Evolutionary conservation across 2,329 filamentous ascomycete species (phyloP), one percentile per base, ranked within the genome.

Genomic region (Epichloe brachyelytri): DNA sequence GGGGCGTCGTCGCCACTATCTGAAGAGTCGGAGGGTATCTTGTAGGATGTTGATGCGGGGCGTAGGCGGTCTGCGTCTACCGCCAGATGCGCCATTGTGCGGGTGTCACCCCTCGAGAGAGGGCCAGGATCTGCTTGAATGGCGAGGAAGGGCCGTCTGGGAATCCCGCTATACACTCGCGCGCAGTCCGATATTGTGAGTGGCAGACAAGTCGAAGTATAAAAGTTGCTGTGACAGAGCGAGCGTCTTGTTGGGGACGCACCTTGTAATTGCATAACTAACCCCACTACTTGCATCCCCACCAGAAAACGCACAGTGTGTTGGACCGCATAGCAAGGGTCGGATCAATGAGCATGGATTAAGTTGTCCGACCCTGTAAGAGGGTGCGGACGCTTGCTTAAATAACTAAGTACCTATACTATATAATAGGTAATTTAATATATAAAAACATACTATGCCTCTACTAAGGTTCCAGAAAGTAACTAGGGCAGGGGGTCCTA

Each of bases 1-100:
- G 82, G 82, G 59, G 80, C 75, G 59, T 85, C 80, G 60, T 86
- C 80, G 60, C 80, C 71, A 20, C 58, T 56, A 43, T 62, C 63
- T 49, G 62, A 63, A 22, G 50, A 46, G 51, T 46, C 43, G 45
- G 53, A 55, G 36, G 44, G 43, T 11, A 52, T 20, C 33, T 57
- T 51, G 51, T 52, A 50, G 14, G 50, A 44, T 36, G 52, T 34
- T 38, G 51, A 52, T 6, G 54, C 43, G 15, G 58, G 56, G 33
- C 58, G 51, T 51, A 33, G 53, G 19, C 38, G 46, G 43, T 49
- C 39, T 22, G 26, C 1, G 5, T 12, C 30, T 39, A 33, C n/a
- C 37, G 49, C 46, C 37, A 36, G 46, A 50, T 52, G 51, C 20
- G 47, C 47, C 52, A 54, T 54, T 48, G 49, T 43, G 33, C 11